Conservation (phyloP, 805 yeast species). For the Grigorovia jiainica region DNA sequence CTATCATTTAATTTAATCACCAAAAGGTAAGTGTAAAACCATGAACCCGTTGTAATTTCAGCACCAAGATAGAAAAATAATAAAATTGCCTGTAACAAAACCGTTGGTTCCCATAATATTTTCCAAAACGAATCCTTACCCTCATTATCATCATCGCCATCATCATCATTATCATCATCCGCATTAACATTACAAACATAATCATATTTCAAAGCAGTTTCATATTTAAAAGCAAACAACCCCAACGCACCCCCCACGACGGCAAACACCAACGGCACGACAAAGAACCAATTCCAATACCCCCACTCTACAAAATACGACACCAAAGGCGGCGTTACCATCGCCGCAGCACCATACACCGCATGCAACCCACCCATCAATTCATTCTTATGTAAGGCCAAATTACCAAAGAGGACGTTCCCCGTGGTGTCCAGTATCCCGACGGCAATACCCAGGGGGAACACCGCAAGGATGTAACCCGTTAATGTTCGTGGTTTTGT, state of each 20-base stretch:
- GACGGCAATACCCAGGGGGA: constrained; percentile 29
- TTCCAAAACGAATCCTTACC: constrained; percentile 4
- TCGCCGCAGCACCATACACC: constrained; percentile 63
- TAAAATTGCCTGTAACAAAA: constrained; percentile 43
- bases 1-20: constrained; percentile 43
- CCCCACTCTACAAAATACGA: constrained; percentile 31
- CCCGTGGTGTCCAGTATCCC: constrained; percentile 28
- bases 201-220: constrained; percentile 30
- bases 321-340: constrained; percentile 57
- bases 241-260: constrained; percentile 25
- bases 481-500: constrained; percentile 18
- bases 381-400: constrained; percentile 41
- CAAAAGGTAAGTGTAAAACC: constrained; percentile 57
- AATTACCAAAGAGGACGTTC: constrained; percentile 26
- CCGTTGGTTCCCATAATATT: constrained; percentile 24
- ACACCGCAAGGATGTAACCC: constrained; percentile 16
- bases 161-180: background rate
- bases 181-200: constrained; percentile 12
- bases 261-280: constrained; percentile 30
- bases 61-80: constrained; percentile 59
- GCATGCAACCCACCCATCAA: constrained; percentile 60
- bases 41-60: constrained; percentile 61
- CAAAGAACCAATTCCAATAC: constrained; percentile 23
- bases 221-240: constrained; percentile 39
- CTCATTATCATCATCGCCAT: constrained; percentile 11